Percentiles rank a stretch among this genome's conserved stretches.
These are phyloP conservation scores for Saksenaea oblongispora DNA, from an alignment of 371 early-diverging fungal genomes.

Conservation along the genomic window DNA sequence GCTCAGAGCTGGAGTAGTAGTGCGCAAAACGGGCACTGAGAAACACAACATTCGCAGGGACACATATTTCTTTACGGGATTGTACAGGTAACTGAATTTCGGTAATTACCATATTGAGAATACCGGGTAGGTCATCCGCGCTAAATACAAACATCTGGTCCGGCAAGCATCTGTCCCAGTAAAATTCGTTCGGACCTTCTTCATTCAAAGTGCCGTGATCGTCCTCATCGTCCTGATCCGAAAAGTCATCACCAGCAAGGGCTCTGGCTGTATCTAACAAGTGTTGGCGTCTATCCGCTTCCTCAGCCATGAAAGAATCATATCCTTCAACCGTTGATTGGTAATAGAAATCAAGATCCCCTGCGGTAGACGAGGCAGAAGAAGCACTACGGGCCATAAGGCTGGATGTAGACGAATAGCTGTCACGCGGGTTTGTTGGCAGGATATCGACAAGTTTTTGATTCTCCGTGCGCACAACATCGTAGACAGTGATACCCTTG, in stretches of 20 bases:
- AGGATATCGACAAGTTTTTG: constrained; percentile 62
- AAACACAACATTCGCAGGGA: constrained; percentile 86
- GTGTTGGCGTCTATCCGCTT: constrained; percentile 46
- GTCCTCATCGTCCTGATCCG: constrained; percentile 16
- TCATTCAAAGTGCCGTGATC: constrained; percentile 27
- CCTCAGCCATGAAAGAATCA: constrained; percentile 51
- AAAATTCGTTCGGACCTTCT: constrained; percentile 50
- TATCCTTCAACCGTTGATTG: constrained; percentile 48
- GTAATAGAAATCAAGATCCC: constrained; percentile 54
- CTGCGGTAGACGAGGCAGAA: constrained; percentile 25
- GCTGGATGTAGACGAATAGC: constrained; percentile 56
- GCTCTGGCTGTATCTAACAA: constrained; percentile 42
- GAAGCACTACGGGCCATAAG: constrained; percentile 26
- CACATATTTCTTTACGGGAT: constrained; percentile 59
- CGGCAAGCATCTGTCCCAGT: constrained; percentile 76
- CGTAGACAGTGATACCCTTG: constrained; percentile 80
- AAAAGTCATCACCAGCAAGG: constrained; percentile 21
- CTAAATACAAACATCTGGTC: constrained; percentile 94
- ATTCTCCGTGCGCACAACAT: constrained; percentile 68
- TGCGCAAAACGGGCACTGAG: constrained; percentile 86
- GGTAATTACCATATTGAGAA: constrained; percentile 71
- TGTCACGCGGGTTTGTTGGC: constrained; percentile 58
- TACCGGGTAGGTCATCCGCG: constrained; percentile 62
- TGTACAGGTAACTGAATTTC: constrained; percentile 58
- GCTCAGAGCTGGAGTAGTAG: constrained; percentile 71